Conservation (phyloP, 73 alveolate genomes). For the Urostyla sp. region DNA sequence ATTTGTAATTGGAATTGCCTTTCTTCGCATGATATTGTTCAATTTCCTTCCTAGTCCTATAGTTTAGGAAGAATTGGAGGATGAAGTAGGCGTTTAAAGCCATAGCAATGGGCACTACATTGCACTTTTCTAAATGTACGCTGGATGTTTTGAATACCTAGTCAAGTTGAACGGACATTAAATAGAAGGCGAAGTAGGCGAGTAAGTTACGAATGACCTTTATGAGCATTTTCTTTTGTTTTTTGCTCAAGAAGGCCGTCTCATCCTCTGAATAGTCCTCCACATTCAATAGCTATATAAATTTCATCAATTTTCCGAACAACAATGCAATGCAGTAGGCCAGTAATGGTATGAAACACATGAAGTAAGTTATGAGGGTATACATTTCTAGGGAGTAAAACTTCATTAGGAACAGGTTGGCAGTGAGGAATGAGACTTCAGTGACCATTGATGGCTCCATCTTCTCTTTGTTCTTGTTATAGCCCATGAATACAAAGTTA, state of each 20-base stretch:
- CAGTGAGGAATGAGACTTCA: constrained; percentile 31
- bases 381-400: constrained; percentile 32
- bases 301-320: constrained; percentile 41
- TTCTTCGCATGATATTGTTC: not conserved
- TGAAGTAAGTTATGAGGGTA: constrained; percentile 19
- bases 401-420: constrained; percentile 19
- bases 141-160: not conserved
- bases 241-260: not conserved
- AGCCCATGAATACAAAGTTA: not conserved
- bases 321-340: constrained; percentile 11
- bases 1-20: no score
- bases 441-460: constrained; percentile 12
- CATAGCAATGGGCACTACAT: constrained; percentile 26
- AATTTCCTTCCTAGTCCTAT: not conserved
- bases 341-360: constrained; percentile 17
- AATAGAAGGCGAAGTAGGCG: constrained; percentile 42
- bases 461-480: not conserved
- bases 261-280: constrained; percentile 33
- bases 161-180: constrained; percentile 15
- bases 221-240: constrained; percentile 14
- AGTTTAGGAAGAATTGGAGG: not conserved
- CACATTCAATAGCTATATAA: constrained; percentile 36
- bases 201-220: constrained; percentile 30
- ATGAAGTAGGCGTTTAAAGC: constrained; percentile 13
- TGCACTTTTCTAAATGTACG: constrained; percentile 3